Evolutionary conservation across 176 grass and related monocot genomes (phyloP), one percentile per base, ranked within the genome.

Genomic region (Carex parvula): DNA sequence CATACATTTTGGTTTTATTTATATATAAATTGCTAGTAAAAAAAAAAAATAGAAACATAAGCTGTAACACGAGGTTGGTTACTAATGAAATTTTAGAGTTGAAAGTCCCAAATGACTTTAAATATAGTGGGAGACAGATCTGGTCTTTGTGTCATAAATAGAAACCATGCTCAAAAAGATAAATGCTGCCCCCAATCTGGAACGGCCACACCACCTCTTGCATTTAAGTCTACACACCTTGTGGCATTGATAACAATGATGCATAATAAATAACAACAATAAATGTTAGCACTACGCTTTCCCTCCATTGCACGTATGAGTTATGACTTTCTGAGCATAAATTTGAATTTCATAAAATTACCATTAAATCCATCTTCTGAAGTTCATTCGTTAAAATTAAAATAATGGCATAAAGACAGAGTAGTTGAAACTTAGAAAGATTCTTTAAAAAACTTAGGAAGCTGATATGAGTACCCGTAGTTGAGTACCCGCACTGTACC

Each of bases 121-220:
- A 77, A 77, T 78, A 56, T 78, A 57, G 73, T 78, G 73, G 73
- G 73, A 78, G 52, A 78, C 73, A 78, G 73, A 57, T 78, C 73
- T 78, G 73, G 73, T 57, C 24, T 78, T 8, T 33, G 73, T 78
- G 73, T 78, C 73, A 78, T 78, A 56, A 78, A 78, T 57, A 56
- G 52, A 78, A 78, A 78, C 73, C 73, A 78, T 78, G 73, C 73
- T 57, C 6, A 78, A 78, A 78, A 78, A 78, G 73, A 78, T 32
- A 56, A 17, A 55, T 32, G 52, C 9, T 53, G 15, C 44, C 44
- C 44, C 70, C 41, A 74, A 74, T 74, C 42, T 53, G 6, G 10
- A 20, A 74, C 44, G 0, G 4, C 73, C 73, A 78, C n/a, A 56
- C 56, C 17, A 52, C 70, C 41, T 73, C 42, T 78, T 73, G 3